Percentiles rank a stretch among this genome's conserved stretches.
These are phyloP conservation scores for Ambrosia hybrid DNA, from an alignment of 140 eudicot species.

Conservation along the genomic window DNA sequence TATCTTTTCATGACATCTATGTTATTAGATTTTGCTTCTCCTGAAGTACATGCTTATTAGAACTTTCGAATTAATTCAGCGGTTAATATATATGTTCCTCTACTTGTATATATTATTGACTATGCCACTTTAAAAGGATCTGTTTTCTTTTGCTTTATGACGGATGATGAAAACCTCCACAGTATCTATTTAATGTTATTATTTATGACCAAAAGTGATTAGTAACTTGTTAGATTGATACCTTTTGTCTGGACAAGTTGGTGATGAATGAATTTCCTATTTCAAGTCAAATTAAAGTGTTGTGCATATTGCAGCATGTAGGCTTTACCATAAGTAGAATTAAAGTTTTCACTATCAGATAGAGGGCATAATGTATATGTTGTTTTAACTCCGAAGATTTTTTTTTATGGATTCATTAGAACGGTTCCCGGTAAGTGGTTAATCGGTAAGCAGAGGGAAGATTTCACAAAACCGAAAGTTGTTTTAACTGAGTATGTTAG, in stretches of 20 bases:
- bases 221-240: constrained; percentile 19
- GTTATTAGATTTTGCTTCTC: neutral
- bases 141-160: constrained; percentile 10
- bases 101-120: neutral
- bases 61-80: constrained; percentile 9
- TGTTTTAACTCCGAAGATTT: constrained; percentile 2
- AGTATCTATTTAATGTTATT: constrained; percentile 15
- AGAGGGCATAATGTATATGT: neutral
- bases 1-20: neutral
- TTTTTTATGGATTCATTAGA: neutral
- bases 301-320: constrained; percentile 11
- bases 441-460: neutral
- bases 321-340: constrained; percentile 1
- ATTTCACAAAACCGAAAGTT: constrained; percentile 10
- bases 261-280: neutral
- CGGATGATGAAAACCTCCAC: constrained; percentile 11
- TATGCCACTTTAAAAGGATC: constrained; percentile 2
- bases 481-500: constrained; percentile 10
- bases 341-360: neutral
- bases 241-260: constrained; percentile 11
- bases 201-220: constrained; percentile 1
- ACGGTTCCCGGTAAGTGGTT: constrained; percentile 7
- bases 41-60: constrained; percentile 9
- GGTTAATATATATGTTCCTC: neutral
- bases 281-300: neutral